These are phyloP conservation scores for Malassezia furfur DNA, from an alignment of 1,284 basidiomycete species.

Conservation along the genomic window DNA sequence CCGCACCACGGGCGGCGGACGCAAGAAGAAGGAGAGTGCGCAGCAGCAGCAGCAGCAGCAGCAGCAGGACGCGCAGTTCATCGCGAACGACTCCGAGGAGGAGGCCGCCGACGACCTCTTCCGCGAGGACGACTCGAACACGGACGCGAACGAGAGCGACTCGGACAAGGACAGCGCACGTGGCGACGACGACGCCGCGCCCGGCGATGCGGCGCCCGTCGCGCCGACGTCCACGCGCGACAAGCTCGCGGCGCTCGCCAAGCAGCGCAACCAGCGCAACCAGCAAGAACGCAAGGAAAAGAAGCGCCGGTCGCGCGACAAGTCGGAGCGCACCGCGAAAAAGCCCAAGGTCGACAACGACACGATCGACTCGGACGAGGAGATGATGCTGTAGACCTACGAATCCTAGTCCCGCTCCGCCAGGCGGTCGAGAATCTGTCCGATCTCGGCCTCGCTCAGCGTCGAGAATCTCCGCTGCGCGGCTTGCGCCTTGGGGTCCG, in stretches of 20 bases:
- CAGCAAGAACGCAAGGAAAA: slow-evolving; percentile 7
- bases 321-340: slow-evolving; percentile 15
- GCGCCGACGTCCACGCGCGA: slow-evolving; percentile 12
- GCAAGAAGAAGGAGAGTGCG: slow-evolving; percentile 11
- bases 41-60: slow-evolving; percentile 10
- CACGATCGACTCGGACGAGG: slow-evolving; percentile 39
- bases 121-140: slow-evolving; percentile 22
- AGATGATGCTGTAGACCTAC: slow-evolving; percentile 24
- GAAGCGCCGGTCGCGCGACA: slow-evolving; percentile 3
- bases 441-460: slow-evolving; percentile 35
- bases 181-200: slow-evolving; percentile 21
- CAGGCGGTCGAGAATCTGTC: slow-evolving; percentile 37
- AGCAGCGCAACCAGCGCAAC: slow-evolving; percentile 16
- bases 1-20: slow-evolving; percentile 18
- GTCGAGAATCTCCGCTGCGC: slow-evolving; percentile 36
- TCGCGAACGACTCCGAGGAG: slow-evolving; percentile 1
- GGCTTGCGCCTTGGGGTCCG: slow-evolving; percentile 22
- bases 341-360: slow-evolving; percentile 31
- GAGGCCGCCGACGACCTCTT: slow-evolving; percentile 20
- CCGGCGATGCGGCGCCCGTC: slow-evolving; percentile 6
- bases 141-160: slow-evolving; percentile 15
- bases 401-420: slow-evolving; percentile 37
- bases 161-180: slow-evolving; percentile 17
- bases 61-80: slow-evolving; percentile 20
- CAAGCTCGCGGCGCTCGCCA: slow-evolving; percentile 12